Evolutionary conservation across 306 rosid species (phyloP).

Genomic region (Rosa persica): DNA sequence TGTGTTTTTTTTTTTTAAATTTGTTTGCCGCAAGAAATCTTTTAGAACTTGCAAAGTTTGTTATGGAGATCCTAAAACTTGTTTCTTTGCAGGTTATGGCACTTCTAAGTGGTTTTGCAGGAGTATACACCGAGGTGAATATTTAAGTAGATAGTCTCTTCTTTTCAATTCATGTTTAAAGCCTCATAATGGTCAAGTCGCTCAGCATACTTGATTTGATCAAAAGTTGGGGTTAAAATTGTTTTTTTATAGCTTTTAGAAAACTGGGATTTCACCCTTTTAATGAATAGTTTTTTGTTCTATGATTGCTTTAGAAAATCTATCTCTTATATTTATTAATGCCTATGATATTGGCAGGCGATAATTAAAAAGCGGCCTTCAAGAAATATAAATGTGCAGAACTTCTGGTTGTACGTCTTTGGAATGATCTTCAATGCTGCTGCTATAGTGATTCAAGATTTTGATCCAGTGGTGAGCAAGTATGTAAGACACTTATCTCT

Average conservation of each 20-base stretch:
- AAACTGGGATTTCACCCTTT: not conserved
- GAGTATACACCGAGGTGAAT: slow-evolving; percentile 92
- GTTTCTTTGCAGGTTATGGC: slow-evolving; percentile 76
- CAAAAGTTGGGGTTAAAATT: not conserved
- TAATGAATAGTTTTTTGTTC: slow-evolving; percentile 8
- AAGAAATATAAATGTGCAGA: slow-evolving; percentile 90
- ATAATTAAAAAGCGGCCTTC: slow-evolving; percentile 95
- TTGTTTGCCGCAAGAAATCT: not conserved
- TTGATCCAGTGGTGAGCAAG: slow-evolving; percentile 85
- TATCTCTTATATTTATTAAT: not conserved
- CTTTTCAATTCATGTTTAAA: not conserved
- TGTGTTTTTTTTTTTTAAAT: too few species aligned
- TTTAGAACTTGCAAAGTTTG: not conserved
- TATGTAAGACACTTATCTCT: slow-evolving; percentile 34
- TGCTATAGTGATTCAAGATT: slow-evolving; percentile 94
- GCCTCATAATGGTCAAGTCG: slow-evolving; percentile 20
- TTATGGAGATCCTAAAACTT: slow-evolving; percentile 13
- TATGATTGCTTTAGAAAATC: slow-evolving; percentile 15
- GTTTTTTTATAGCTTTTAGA: not conserved
- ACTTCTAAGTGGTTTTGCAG: slow-evolving; percentile 94
- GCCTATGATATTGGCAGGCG: slow-evolving; percentile 57
- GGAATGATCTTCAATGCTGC: slow-evolving; percentile 90
- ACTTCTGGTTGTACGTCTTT: slow-evolving; percentile 92
- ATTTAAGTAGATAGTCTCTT: slow-evolving; percentile 20
- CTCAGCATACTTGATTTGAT: slow-evolving; percentile 17